Evolutionary conservation across 768 basidiomycete genomes (phyloP).

Genomic region (Mrakia hoshinonis): DNA sequence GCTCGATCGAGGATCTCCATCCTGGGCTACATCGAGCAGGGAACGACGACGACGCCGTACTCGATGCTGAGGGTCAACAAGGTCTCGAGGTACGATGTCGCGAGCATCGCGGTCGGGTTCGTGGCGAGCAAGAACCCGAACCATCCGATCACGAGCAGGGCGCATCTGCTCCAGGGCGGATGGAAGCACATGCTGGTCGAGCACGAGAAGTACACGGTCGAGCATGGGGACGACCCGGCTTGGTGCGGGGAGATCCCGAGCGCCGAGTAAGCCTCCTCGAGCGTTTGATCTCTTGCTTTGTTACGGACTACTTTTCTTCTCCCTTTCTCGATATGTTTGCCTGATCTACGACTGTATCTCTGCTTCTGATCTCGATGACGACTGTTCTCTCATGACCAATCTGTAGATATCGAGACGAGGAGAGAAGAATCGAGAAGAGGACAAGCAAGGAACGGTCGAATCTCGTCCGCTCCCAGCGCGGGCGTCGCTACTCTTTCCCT

Average conservation of each 20-base stretch:
- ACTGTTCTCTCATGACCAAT: too few relatives aligned
- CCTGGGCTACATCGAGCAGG: slow-evolving; percentile 36
- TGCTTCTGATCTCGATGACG: too few relatives aligned
- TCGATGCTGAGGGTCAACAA: slow-evolving; percentile 40
- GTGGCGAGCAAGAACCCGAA: slow-evolving; percentile 35
- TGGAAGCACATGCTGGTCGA: slow-evolving; percentile 56
- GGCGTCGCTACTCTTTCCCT: too few relatives aligned
- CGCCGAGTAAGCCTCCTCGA: background rate
- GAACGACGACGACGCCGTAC: slow-evolving; percentile 42
- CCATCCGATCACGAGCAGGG: slow-evolving; percentile 44
- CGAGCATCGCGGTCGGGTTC: slow-evolving; percentile 39
- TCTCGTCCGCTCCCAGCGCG: too few relatives aligned
- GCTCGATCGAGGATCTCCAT: slow-evolving; percentile 36
- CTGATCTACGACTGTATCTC: background rate
- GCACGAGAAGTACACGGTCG: slow-evolving; percentile 45
- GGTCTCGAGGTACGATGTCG: slow-evolving; percentile 39
- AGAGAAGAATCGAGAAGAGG: too few relatives aligned
- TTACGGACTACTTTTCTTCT: too few relatives aligned
- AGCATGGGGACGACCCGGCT: slow-evolving; percentile 22
- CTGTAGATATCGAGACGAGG: too few relatives aligned
- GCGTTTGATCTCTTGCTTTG: too few relatives aligned
- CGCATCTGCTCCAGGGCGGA: slow-evolving; percentile 52
- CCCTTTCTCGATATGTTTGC: background rate
- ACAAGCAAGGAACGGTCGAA: too few relatives aligned
- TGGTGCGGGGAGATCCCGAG: slow-evolving; percentile 22